Conservation (phyloP, 495 filamentous ascomycete species). For the Trichoderma gamsii region DNA sequence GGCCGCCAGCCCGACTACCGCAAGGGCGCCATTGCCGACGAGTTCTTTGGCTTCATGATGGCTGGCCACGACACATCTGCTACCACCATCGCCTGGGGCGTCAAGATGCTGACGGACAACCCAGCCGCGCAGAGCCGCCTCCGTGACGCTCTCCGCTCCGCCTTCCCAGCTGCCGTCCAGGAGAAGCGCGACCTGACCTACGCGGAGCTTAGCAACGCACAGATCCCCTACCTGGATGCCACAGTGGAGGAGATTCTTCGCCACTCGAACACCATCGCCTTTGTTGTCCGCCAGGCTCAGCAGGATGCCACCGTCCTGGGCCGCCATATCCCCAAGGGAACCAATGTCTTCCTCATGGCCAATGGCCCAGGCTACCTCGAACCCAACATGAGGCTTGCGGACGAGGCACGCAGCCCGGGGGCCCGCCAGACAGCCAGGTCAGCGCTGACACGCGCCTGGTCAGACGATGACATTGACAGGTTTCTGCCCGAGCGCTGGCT, state of each 20-base stretch:
- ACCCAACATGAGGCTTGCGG: slow-evolving; percentile 21
- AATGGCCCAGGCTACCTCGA: slow-evolving; percentile 27
- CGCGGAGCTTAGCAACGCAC: slow-evolving; percentile 21
- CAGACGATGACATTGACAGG: slow-evolving; percentile 38
- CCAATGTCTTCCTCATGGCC: slow-evolving; percentile 27
- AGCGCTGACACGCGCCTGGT: slow-evolving; percentile 24
- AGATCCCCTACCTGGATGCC: slow-evolving; percentile 31
- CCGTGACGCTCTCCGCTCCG: slow-evolving; percentile 20
- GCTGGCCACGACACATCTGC: slow-evolving; percentile 30
- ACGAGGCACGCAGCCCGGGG: slow-evolving; percentile 24
- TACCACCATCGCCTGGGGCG: slow-evolving; percentile 24
- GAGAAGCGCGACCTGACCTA: slow-evolving; percentile 21
- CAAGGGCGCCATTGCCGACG: slow-evolving; percentile 27
- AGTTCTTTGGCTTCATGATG: slow-evolving; percentile 29
- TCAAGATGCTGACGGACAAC: slow-evolving; percentile 32
- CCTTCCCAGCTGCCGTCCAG: slow-evolving; percentile 18
- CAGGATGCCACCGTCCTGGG: slow-evolving; percentile 33
- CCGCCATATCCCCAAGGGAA: slow-evolving; percentile 35
- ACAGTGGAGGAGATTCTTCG: slow-evolving; percentile 28
- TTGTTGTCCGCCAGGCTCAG: slow-evolving; percentile 26
- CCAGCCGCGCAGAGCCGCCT: slow-evolving; percentile 25
- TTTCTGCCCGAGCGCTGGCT: slow-evolving; percentile 40
- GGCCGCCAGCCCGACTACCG: slow-evolving; percentile 25
- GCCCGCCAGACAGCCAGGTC: slow-evolving; percentile 27
- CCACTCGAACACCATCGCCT: slow-evolving; percentile 18